Percentiles rank a stretch among this genome's conserved stretches.
Evolutionary conservation across 2,329 filamentous ascomycete species (phyloP).

Genomic region (Sporothrix protearum): DNA sequence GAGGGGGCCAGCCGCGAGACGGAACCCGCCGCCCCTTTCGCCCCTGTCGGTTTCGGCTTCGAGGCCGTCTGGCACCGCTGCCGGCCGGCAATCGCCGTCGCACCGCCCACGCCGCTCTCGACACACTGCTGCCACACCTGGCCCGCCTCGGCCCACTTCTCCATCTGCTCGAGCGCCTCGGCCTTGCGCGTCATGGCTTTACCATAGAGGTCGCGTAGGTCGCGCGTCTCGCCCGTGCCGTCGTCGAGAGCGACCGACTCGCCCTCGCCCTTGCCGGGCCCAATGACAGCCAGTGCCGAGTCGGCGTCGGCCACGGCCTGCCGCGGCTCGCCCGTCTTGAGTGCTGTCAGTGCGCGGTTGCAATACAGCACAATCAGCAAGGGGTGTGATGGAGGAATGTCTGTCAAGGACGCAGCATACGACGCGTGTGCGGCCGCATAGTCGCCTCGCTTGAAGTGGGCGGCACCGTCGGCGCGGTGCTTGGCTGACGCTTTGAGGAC

Average conservation of each 20-base stretch:
- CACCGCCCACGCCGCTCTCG: slow-evolving; percentile 79
- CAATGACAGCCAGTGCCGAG: slow-evolving; percentile 73
- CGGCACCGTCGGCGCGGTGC: slow-evolving; percentile 74
- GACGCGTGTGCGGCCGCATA: slow-evolving; percentile 80
- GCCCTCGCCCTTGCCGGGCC: slow-evolving; percentile 69
- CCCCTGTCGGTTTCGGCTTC: slow-evolving; percentile 63
- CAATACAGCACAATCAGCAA: slow-evolving; percentile 83
- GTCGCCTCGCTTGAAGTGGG: slow-evolving; percentile 91
- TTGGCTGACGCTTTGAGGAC: slow-evolving; percentile 72
- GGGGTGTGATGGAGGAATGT: slow-evolving; percentile 74
- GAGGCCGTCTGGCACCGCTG: slow-evolving; percentile 85
- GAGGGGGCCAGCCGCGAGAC: slow-evolving; percentile 25
- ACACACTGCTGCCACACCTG: slow-evolving; percentile 78
- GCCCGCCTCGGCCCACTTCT: slow-evolving; percentile 84
- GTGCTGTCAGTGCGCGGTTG: slow-evolving; percentile 82
- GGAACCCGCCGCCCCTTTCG: slow-evolving; percentile 41
- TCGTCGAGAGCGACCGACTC: slow-evolving; percentile 71
- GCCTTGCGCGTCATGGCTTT: slow-evolving; percentile 94
- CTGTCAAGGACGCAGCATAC: slow-evolving; percentile 72
- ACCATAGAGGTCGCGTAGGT: slow-evolving; percentile 89
- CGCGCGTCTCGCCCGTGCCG: slow-evolving; percentile 61
- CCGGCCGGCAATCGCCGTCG: slow-evolving; percentile 77
- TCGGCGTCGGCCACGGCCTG: slow-evolving; percentile 82
- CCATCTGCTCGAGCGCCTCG: slow-evolving; percentile 91
- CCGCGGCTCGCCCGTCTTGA: slow-evolving; percentile 91